phyloP scores from a whole-genome alignment of 2,329 filamentous ascomycete genomes.

The Diaporthe humulicola region DNA sequence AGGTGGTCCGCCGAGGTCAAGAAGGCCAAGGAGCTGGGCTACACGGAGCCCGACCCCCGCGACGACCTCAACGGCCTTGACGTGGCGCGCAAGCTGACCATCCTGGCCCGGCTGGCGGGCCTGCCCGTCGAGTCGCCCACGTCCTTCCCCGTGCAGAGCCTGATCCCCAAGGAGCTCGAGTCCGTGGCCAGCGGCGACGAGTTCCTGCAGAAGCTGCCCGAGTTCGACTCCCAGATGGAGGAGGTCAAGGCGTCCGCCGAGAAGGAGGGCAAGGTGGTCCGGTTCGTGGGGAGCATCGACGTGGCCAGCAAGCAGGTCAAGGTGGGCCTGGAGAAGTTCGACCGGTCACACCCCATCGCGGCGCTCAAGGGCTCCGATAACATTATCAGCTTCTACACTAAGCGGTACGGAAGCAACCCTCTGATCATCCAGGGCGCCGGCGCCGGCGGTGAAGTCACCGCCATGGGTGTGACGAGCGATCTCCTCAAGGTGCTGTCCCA shows the following conservation, averaged over 20 bases:
- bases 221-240: constrained; percentile 93
- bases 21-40: constrained; percentile 93
- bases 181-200: constrained; percentile 82
- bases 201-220: constrained; percentile 84
- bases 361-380: constrained; percentile 97
- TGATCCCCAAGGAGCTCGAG: constrained; percentile 91
- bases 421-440: constrained; percentile 95
- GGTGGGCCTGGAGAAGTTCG: constrained; percentile 92
- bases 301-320: constrained; percentile 84
- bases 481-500: constrained; percentile 88
- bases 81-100: constrained; percentile 96
- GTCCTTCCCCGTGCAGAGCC: constrained; percentile 91
- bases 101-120: constrained; percentile 88
- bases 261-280: constrained; percentile 89
- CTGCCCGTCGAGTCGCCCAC: constrained; percentile 86
- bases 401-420: constrained; percentile 91
- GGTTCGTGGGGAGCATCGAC: constrained; percentile 95
- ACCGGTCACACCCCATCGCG: constrained; percentile 90
- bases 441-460: constrained; percentile 94
- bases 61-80: constrained; percentile 91
- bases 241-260: constrained; percentile 87
- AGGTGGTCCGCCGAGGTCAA: constrained; percentile 93
- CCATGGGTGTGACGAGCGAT: constrained; percentile 97
- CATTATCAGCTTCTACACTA: constrained; percentile 98
- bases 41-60: constrained; percentile 89